Conservation (phyloP, 129 eudicot species). For the Heracleum sosnowskyi region DNA sequence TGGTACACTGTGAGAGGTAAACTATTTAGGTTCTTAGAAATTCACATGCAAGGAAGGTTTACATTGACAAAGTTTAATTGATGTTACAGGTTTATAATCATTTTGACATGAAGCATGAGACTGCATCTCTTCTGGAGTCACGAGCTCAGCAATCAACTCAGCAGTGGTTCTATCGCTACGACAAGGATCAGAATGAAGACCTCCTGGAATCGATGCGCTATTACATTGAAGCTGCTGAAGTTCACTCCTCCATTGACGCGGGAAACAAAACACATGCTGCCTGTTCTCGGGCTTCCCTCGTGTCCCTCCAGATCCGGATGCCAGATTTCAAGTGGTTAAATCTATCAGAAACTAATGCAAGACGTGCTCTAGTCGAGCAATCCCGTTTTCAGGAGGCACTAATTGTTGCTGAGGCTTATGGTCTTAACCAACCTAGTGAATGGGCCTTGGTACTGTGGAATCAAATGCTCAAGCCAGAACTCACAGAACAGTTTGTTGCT, state of each 20-base stretch:
- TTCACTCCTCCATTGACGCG: constrained; percentile 92
- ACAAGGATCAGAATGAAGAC: constrained; percentile 91
- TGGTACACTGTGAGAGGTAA: not conserved
- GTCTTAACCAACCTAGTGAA: constrained; percentile 91
- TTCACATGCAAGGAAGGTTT: not conserved
- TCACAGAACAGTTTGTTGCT: constrained; percentile 80
- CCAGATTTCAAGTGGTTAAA: constrained; percentile 83
- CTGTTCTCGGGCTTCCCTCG: constrained; percentile 92
- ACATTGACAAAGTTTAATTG: constrained; percentile 2
- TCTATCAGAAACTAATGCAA: constrained; percentile 78
- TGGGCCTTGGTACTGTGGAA: constrained; percentile 98
- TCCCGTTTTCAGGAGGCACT: constrained; percentile 93
- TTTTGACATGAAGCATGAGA: constrained; percentile 95
- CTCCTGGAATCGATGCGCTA: constrained; percentile 89
- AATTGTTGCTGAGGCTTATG: constrained; percentile 94
- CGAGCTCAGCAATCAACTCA: constrained; percentile 77
- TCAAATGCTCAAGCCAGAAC: constrained; percentile 92
- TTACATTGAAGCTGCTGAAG: constrained; percentile 94
- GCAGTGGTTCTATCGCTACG: constrained; percentile 69
- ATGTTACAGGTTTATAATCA: constrained; percentile 71
- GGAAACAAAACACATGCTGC: constrained; percentile 80
- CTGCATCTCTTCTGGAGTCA: constrained; percentile 80
- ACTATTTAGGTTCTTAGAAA: not conserved
- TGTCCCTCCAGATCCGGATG: constrained; percentile 93
- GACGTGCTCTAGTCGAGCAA: constrained; percentile 80